Conservation (phyloP, 176 grass and related monocot genomes). For the Secale cereale region DNA sequence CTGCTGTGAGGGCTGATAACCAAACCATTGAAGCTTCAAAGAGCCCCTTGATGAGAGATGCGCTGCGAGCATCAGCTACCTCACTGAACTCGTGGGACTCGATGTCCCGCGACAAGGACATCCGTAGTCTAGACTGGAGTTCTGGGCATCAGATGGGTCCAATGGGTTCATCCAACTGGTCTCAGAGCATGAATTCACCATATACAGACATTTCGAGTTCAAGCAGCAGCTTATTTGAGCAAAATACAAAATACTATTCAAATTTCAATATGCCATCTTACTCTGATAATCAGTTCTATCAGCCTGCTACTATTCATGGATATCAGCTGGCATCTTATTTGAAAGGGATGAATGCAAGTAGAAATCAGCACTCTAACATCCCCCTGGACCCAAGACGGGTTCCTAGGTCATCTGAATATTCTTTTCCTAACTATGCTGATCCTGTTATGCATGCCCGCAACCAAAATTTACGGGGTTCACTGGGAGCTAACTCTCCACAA, state of each 20-base stretch:
- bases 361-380: conserved; percentile 63
- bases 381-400: conserved; percentile 45
- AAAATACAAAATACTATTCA: conserved; percentile 50
- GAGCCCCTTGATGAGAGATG: conserved; percentile 48
- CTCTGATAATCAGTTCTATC: conserved; percentile 80
- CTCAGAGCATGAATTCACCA: conserved; percentile 65
- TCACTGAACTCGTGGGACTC: conserved; percentile 38
- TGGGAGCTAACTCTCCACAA: conserved; percentile 60
- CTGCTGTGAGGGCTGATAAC: conserved; percentile 51
- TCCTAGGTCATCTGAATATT: conserved; percentile 46
- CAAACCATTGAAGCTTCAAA: conserved; percentile 59
- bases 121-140: conserved; percentile 57
- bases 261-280: conserved; percentile 56
- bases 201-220: conserved; percentile 43
- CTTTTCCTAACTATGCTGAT: conserved; percentile 50
- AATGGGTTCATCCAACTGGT: conserved; percentile 60
- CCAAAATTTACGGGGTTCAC: conserved; percentile 60
- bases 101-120: conserved; percentile 42
- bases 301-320: conserved; percentile 91
- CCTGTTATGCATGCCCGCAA: conserved; percentile 47
- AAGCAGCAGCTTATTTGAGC: conserved; percentile 55
- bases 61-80: conserved; percentile 36
- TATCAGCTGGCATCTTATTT: conserved; percentile 78
- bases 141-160: conserved; percentile 68
- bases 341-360: conserved; percentile 60